phyloP scores from a whole-genome alignment of 306 rosid genomes.

The Phaseolus lunatus region DNA sequence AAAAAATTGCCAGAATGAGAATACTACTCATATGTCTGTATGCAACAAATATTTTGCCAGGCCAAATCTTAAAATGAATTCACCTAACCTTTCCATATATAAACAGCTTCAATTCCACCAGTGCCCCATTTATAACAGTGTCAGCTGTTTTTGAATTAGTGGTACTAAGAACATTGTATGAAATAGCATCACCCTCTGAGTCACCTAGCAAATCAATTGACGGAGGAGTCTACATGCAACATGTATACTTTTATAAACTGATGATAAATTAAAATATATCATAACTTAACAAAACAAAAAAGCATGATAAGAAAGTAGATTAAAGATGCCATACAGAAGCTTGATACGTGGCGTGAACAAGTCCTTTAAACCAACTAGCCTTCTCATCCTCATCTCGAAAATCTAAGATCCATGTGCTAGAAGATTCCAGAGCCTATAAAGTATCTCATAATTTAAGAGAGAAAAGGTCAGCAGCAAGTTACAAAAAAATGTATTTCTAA shows the following conservation, averaged over 20 bases:
- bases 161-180: constrained; percentile 51
- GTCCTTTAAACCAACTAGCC: constrained; percentile 76
- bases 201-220: constrained; percentile 65
- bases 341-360: constrained; percentile 89
- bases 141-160: constrained; percentile 65
- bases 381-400: constrained; percentile 78
- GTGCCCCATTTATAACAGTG: constrained; percentile 82
- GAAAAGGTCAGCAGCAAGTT: background rate
- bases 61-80: constrained; percentile 29
- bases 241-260: constrained; percentile 33
- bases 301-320: background rate
- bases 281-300: constrained; percentile 17
- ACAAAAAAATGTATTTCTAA: constrained; percentile 22
- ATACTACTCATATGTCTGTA: background rate
- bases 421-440: constrained; percentile 84
- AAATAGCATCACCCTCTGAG: constrained; percentile 51
- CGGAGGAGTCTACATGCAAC: constrained; percentile 70
- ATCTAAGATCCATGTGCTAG: constrained; percentile 88
- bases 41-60: constrained; percentile 25
- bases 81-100: constrained; percentile 87
- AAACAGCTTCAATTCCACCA: constrained; percentile 77
- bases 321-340: constrained; percentile 76
- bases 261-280: constrained; percentile 25
- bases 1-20: background rate
- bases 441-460: constrained; percentile 18